Base-by-base conservation (phyloP, 129 eudicot species). In the Pittosporum tobira region DNA sequence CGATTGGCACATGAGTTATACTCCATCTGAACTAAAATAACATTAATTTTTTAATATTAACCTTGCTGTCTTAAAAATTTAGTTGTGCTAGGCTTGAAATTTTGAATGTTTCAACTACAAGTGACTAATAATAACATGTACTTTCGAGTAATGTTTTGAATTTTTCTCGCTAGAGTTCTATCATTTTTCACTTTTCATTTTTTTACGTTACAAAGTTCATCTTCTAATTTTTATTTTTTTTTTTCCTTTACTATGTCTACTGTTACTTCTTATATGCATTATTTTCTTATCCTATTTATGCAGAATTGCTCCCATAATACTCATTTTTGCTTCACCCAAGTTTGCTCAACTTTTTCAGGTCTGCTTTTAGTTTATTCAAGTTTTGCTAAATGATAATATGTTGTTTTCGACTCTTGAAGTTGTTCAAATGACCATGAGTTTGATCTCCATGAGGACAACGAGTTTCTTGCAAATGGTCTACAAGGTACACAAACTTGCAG, bases 281-380 rank as follows among this genome's bases (percentile, higher is more conserved):
- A 40, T 47, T 68, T 36, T 31, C 15, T 16, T 42, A 57, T 64
- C 22, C 48, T 55, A 42, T 47, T 63, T 66, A 20, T 82, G 81
- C 99, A 93, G 99, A 79, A 79, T 23, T 84, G 81, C 26, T 77
- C 84, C 53, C 96, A 82, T 63, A 93, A 84, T 55, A 71, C 81
- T 46, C 99, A 93, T 76, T 84, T 93, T 62, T 93, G 99, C 80
- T 63, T 93, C 21, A 82, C 99, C 51, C 96, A 93, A 96, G 99
- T 93, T 62, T 69, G 78, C 25, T 57, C 63, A 6, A 6, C 8
- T 38, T 61, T 31, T 48, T 47, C 40, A 4, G 26, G 49, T 19
- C 24, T 30, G 42, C 4, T 27, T 7, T 24, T 52, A 13, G 19
- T 31, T 55, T 4, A 1, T 19, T 55, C 4, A 53, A 53, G 21